Evolutionary conservation across 1,284 basidiomycete species (phyloP).

Genomic region (Apiotrichum montevideense): DNA sequence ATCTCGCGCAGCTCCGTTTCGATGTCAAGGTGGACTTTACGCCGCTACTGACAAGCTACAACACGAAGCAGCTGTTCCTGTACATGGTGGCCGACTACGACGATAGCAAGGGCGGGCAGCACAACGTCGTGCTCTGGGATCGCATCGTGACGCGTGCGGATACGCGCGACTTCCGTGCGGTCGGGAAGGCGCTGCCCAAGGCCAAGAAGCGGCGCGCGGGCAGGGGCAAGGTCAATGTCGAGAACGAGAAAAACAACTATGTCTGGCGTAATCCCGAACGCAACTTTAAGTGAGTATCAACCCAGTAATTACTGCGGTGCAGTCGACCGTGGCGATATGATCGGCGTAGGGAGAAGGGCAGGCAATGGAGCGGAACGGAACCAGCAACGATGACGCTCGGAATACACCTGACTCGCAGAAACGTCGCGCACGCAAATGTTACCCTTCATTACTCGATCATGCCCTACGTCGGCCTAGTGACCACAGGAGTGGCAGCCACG

Average conservation of each 20-base stretch:
- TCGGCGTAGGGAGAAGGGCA: neutral
- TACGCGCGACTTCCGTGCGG: conserved; percentile 35
- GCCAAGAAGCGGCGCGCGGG: conserved; percentile 1
- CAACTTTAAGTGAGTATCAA: conserved; percentile 42
- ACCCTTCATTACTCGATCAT: conserved; percentile 47
- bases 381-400: too few species aligned
- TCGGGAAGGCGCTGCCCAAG: conserved; percentile 15
- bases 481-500: conserved; percentile 42
- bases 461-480: conserved; percentile 48
- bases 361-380: neutral
- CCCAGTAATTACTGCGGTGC: too few species aligned
- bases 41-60: conserved; percentile 45
- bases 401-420: conserved; percentile 17
- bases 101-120: conserved; percentile 23
- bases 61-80: conserved; percentile 49
- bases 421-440: conserved; percentile 39
- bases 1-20: conserved; percentile 43
- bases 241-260: conserved; percentile 42
- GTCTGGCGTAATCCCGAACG: conserved; percentile 40
- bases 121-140: conserved; percentile 49
- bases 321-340: too few species aligned
- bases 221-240: conserved; percentile 27
- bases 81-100: conserved; percentile 44
- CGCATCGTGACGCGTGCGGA: conserved; percentile 41
- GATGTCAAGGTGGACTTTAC: conserved; percentile 44